Percentiles rank a stretch among this genome's conserved stretches.
Evolutionary conservation across 441 rosid species (phyloP).

Genomic region (Pelargonium australe): DNA sequence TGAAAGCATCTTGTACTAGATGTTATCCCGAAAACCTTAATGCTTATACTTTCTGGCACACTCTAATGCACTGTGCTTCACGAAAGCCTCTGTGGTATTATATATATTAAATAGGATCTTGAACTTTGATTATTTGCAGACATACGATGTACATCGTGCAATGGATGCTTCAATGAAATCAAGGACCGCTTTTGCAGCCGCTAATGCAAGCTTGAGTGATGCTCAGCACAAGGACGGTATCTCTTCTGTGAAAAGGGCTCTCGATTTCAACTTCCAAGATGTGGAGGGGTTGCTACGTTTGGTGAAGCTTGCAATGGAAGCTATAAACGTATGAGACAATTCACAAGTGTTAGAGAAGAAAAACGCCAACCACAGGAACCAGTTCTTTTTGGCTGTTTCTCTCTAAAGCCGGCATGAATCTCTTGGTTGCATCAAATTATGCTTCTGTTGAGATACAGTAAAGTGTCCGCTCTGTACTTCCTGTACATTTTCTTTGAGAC

Average conservation of each 20-base stretch:
- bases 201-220: constrained; percentile 36
- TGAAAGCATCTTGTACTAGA: constrained; percentile 28
- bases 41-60: neutral
- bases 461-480: no score
- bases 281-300: constrained; percentile 50
- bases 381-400: no score
- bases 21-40: constrained; percentile 1
- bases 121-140: constrained; percentile 38
- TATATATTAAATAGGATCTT: neutral
- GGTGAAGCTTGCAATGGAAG: constrained; percentile 56
- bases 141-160: constrained; percentile 53
- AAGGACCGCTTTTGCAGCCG: constrained; percentile 48
- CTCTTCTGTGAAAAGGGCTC: constrained; percentile 46
- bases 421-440: no score
- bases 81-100: neutral
- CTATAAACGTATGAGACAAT: constrained; percentile 26
- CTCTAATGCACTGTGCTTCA: neutral
- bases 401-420: no score
- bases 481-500: no score
- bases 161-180: constrained; percentile 76
- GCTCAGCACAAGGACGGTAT: constrained; percentile 36
- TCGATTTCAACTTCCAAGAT: constrained; percentile 77
- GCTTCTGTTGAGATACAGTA: no score
- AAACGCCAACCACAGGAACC: neutral
- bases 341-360: neutral